phyloP scores from a whole-genome alignment of 2,329 filamentous ascomycete species.

The Aspergillus oerlinghausenensis region DNA sequence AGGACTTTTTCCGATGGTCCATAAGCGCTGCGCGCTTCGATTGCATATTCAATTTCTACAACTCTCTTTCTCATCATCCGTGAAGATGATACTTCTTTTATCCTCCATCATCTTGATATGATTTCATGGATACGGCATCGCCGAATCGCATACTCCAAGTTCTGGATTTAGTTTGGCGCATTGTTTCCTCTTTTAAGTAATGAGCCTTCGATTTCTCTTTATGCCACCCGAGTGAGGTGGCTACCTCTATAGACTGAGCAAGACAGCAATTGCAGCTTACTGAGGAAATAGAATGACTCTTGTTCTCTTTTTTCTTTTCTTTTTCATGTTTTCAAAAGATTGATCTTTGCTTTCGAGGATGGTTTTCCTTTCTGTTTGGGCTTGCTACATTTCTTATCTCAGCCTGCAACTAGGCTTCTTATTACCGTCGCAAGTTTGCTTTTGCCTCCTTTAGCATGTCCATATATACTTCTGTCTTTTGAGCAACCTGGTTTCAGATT shows the following conservation, averaged over 20 bases:
- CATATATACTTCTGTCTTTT: neutral
- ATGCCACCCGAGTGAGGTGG: conserved; percentile 10
- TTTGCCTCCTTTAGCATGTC: neutral
- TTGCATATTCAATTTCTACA: neutral
- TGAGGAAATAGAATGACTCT: conserved; percentile 17
- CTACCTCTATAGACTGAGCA: conserved; percentile 19
- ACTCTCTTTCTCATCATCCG: neutral
- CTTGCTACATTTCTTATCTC: neutral
- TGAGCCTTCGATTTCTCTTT: neutral
- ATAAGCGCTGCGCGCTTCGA: neutral
- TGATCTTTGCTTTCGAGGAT: conserved; percentile 4
- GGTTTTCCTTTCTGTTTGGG: neutral
- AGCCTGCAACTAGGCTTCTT: neutral
- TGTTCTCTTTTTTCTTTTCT: neutral
- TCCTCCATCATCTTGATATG: conserved; percentile 1
- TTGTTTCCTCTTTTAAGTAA: neutral
- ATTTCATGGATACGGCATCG: neutral
- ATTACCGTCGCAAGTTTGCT: neutral
- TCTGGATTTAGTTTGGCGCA: neutral
- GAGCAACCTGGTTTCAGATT: neutral
- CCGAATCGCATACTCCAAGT: neutral
- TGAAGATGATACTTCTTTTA: conserved; percentile 7
- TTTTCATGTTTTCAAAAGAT: conserved; percentile 5
- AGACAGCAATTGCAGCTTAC: conserved; percentile 11
- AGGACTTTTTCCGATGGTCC: too few relatives aligned